Evolutionary conservation across 1,139 yeast species (phyloP).

Genomic region (Candida smagusa): DNA sequence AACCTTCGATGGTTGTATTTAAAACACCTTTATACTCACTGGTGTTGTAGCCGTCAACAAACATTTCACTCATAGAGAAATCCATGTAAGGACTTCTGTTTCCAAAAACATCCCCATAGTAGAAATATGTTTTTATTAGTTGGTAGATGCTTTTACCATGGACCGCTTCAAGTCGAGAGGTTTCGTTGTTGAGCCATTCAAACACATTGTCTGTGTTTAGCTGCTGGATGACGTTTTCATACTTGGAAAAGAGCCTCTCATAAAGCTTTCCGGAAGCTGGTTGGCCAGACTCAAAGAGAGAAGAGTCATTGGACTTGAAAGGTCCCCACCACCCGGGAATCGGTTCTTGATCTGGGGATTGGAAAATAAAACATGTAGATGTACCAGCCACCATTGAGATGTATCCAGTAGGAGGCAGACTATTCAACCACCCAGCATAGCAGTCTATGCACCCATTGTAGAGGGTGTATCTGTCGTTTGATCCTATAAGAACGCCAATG

Average conservation of each 20-base stretch:
- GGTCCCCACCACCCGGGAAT: conserved; percentile 58
- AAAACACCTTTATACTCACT: conserved; percentile 9
- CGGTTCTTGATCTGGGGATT: conserved; percentile 11
- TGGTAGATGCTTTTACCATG: conserved; percentile 24
- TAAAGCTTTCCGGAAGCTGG: conserved; percentile 55
- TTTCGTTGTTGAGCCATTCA: conserved; percentile 28
- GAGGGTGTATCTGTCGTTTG: conserved; percentile 15
- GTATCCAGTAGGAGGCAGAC: conserved; percentile 11
- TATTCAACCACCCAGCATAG: conserved; percentile 52
- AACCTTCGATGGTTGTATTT: conserved; percentile 11
- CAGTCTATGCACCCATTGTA: conserved; percentile 56
- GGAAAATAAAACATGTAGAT: conserved; percentile 51
- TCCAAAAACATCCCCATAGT: conserved; percentile 55
- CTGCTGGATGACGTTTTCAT: conserved; percentile 9
- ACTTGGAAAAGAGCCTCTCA: conserved; percentile 43
- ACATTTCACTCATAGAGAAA: conserved; percentile 45
- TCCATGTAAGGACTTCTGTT: conserved; percentile 55
- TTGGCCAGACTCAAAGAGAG: conserved; percentile 33
- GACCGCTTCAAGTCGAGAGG: conserved; percentile 17
- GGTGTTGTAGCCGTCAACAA: conserved; percentile 44
- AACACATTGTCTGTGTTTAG: conserved; percentile 19
- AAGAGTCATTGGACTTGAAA: conserved; percentile 19
- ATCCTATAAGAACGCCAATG: conserved; percentile 22
- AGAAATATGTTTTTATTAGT: conserved; percentile 34
- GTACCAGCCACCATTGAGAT: conserved; percentile 59